Percentiles rank a stretch among this genome's conserved stretches.
Conservation (phyloP, 805 yeast species). For the Kockiozyma suomiensis region DNA sequence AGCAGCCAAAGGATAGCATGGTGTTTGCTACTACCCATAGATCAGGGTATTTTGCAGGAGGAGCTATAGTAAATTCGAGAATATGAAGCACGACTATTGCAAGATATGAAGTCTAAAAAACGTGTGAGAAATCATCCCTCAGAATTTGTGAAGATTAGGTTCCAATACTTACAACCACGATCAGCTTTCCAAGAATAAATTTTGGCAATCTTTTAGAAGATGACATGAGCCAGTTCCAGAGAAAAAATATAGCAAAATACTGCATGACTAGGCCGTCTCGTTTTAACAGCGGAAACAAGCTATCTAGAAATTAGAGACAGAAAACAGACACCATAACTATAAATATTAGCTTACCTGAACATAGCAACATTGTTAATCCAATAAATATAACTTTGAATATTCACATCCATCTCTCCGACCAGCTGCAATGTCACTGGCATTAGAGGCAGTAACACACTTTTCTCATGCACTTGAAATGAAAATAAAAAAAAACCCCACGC, state of each 20-base stretch:
- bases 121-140: neutral
- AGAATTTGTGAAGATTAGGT: neutral
- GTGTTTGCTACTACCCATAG: conserved; percentile 81
- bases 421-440: conserved; percentile 76
- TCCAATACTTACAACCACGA: conserved; percentile 55
- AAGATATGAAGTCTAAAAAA: conserved; percentile 43
- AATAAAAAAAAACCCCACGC: conserved; percentile 88
- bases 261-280: conserved; percentile 77
- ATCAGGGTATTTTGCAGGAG: conserved; percentile 63
- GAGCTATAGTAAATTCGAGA: conserved; percentile 51
- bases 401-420: conserved; percentile 42
- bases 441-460: conserved; percentile 83
- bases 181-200: conserved; percentile 52
- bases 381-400: conserved; percentile 47
- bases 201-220: conserved; percentile 56
- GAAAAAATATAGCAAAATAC: conserved; percentile 58
- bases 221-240: conserved; percentile 81
- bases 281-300: conserved; percentile 82
- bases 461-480: conserved; percentile 96
- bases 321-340: neutral
- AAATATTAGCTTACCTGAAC: conserved; percentile 49
- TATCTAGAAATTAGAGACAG: neutral
- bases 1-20: conserved; percentile 72
- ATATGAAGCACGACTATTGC: conserved; percentile 56
- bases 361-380: conserved; percentile 87